These are phyloP conservation scores for Plectranthus barbatus DNA, from an alignment of 257 asterid genomes.

Conservation along the genomic window DNA sequence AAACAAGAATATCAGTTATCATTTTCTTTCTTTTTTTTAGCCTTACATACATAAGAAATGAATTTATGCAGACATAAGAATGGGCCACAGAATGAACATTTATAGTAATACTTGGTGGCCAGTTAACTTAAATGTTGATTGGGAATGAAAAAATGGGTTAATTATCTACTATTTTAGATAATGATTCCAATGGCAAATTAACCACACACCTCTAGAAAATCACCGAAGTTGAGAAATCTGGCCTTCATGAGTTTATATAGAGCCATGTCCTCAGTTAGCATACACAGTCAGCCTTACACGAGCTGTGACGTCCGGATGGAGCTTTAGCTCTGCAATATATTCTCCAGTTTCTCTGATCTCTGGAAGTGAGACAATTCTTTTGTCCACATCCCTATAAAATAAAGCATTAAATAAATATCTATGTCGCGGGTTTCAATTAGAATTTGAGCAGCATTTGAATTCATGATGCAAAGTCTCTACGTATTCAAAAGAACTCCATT, in stretches of 20 bases:
- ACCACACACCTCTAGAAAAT: constrained; percentile 18
- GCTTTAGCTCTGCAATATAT: constrained; percentile 78
- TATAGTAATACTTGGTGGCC: not conserved
- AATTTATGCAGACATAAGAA: not conserved
- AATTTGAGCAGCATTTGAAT: not conserved
- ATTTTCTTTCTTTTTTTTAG: not conserved
- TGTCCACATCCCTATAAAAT: constrained; percentile 72
- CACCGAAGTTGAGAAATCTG: not conserved
- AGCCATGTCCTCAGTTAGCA: constrained; percentile 41
- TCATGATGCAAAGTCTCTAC: not conserved
- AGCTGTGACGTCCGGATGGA: constrained; percentile 88
- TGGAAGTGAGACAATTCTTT: constrained; percentile 72
- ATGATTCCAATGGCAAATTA: not conserved
- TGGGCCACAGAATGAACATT: not conserved
- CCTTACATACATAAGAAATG: not conserved
- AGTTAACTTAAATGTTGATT: not conserved
- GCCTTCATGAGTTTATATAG: constrained; percentile 7
- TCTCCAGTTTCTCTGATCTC: constrained; percentile 98
- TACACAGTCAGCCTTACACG: constrained; percentile 60
- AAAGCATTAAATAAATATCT: constrained; percentile 4
- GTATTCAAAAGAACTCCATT: not conserved
- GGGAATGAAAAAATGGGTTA: not conserved
- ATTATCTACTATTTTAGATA: not conserved
- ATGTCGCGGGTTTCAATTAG: constrained; percentile 7
- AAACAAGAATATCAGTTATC: not conserved